Percentiles rank a stretch among this genome's conserved stretches.
Conservation (phyloP, 306 rosid genomes). For the Cicer chorassanicum region DNA sequence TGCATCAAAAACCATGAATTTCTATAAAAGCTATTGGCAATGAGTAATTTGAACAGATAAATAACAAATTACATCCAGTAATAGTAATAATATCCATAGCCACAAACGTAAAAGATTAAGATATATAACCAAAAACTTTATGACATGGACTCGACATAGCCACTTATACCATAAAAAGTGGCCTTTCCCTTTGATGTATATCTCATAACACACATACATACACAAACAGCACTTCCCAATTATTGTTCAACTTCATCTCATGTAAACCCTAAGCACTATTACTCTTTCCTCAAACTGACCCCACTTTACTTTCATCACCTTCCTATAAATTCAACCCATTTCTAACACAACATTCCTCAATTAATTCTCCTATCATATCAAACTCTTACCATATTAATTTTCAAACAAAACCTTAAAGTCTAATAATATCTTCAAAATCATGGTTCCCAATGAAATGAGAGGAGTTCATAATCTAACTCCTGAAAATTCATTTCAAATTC, state of each 20-base stretch:
- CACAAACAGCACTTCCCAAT: slow-evolving; percentile 55
- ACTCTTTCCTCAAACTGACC: slow-evolving; percentile 49
- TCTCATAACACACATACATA: slow-evolving; percentile 54
- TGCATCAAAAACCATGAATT: slow-evolving; percentile 43
- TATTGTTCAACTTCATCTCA: slow-evolving; percentile 55
- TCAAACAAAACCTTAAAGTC: slow-evolving; percentile 27
- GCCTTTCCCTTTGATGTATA: slow-evolving; percentile 38
- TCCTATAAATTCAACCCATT: slow-evolving; percentile 63
- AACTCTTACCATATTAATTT: slow-evolving; percentile 20
- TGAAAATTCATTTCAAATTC: slow-evolving; percentile 52
- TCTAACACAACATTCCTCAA: slow-evolving; percentile 47
- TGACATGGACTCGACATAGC: slow-evolving; percentile 39
- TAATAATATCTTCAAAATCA: slow-evolving; percentile 38
- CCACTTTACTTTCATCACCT: slow-evolving; percentile 52
- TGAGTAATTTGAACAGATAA: slow-evolving; percentile 31
- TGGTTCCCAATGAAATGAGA: slow-evolving; percentile 67
- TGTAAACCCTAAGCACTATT: slow-evolving; percentile 60
- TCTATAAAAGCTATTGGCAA: slow-evolving; percentile 26
- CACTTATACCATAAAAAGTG: slow-evolving; percentile 45
- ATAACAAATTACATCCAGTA: slow-evolving; percentile 23
- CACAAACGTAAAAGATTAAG: slow-evolving; percentile 33
- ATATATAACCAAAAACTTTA: slow-evolving; percentile 37
- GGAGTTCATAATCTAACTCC: slow-evolving; percentile 55
- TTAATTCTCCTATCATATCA: slow-evolving; percentile 37
- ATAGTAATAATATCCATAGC: slow-evolving; percentile 28